Conservation (phyloP, 371 early-diverging fungal species). For the Paraphysoderma sedebokerense region DNA sequence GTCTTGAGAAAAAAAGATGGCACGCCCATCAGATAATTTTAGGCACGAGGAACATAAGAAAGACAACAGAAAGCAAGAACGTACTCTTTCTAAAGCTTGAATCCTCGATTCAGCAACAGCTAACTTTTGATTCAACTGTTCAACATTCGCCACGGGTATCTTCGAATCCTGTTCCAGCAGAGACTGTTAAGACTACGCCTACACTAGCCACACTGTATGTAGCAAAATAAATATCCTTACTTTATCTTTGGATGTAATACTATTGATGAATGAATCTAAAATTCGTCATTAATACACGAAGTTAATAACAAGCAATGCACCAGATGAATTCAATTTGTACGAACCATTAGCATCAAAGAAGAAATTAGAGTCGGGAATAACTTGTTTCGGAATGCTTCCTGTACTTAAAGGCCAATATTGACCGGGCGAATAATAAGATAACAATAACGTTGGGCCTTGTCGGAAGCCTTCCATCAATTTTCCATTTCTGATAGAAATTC, state of each 20-base stretch:
- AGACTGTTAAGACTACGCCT: too few relatives aligned
- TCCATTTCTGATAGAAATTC: conserved; percentile 15
- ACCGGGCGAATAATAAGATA: conserved; percentile 10
- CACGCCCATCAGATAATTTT: too few relatives aligned
- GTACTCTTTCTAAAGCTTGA: too few relatives aligned
- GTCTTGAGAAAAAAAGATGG: too few relatives aligned
- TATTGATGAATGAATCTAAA: conserved; percentile 1
- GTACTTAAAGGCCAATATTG: conserved; percentile 13
- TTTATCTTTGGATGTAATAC: conserved; percentile 10
- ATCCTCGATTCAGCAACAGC: too few relatives aligned
- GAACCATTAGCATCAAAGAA: conserved; percentile 12
- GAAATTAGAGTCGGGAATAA: conserved; percentile 10
- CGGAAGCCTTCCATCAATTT: conserved; percentile 25
- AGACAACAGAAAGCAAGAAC: too few relatives aligned
- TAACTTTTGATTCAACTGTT: too few relatives aligned
- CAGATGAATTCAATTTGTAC: conserved; percentile 2
- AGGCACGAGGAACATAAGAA: too few relatives aligned
- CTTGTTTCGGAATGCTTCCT: conserved; percentile 8
- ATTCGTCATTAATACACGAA: conserved; percentile 6
- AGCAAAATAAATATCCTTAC: too few relatives aligned
- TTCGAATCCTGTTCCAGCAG: too few relatives aligned
- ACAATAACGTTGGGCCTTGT: conserved; percentile 9
- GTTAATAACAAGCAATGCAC: conserved; percentile 6
- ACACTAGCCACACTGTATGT: too few relatives aligned
- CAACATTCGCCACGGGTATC: too few relatives aligned